Percentiles rank a stretch among this genome's conserved stretches.
Conservation (phyloP, 495 filamentous ascomycete genomes). For the Aspergillus asperescens region DNA sequence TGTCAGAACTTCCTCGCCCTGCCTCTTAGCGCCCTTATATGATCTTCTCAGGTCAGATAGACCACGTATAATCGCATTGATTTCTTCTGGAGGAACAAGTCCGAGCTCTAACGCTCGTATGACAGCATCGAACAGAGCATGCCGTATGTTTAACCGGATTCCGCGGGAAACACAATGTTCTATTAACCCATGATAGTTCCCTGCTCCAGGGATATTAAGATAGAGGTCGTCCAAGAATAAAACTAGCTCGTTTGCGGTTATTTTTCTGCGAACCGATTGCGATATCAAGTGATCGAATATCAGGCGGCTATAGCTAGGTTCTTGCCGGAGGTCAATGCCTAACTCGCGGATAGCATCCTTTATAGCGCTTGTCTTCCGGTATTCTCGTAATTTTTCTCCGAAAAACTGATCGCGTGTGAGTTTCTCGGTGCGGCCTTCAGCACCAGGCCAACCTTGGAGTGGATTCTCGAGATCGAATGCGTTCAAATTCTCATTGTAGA, state of each 20-base stretch:
- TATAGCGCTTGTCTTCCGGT: conserved; percentile 26
- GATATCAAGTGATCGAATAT: conserved; percentile 37
- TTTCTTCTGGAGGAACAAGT: conserved; percentile 30
- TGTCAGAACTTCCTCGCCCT: conserved; percentile 7
- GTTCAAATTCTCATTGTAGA: conserved; percentile 23
- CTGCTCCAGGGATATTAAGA: conserved; percentile 36
- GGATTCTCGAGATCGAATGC: conserved; percentile 9
- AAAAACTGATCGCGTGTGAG: conserved; percentile 15
- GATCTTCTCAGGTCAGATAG: conserved; percentile 13
- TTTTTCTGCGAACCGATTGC: conserved; percentile 6
- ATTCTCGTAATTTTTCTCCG: conserved; percentile 16
- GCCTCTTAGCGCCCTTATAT: background rate
- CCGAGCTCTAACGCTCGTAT: conserved; percentile 38
- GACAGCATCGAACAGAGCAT: conserved; percentile 25
- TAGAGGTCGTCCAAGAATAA: conserved; percentile 40
- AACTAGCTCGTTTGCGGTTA: conserved; percentile 23
- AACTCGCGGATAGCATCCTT: conserved; percentile 26
- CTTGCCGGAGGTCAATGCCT: conserved; percentile 33
- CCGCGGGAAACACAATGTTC: conserved; percentile 18
- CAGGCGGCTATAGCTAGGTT: conserved; percentile 38
- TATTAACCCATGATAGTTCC: conserved; percentile 34
- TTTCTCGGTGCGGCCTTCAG: background rate
- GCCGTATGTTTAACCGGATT: conserved; percentile 11
- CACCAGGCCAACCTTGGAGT: background rate
- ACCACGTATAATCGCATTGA: conserved; percentile 28